Conservation (phyloP, 2,329 filamentous ascomycete species). For the Graphilbum sp. region DNA sequence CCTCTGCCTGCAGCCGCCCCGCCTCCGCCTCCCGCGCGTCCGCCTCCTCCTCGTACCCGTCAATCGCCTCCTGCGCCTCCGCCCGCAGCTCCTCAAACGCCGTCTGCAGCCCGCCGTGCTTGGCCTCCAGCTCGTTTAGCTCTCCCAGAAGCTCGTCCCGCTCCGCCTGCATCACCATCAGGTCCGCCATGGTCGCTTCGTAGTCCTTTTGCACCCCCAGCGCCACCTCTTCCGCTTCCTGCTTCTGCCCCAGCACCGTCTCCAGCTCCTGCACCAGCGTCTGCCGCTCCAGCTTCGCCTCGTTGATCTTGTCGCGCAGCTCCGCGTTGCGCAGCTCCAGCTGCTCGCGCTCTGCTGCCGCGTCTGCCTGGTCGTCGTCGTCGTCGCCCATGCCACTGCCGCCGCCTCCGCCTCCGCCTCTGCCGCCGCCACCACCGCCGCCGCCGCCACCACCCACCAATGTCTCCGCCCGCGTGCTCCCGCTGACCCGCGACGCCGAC, state of each 20-base stretch:
- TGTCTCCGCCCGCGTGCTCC: slow-evolving; percentile 43
- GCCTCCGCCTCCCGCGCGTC: slow-evolving; percentile 59
- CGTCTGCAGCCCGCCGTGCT: slow-evolving; percentile 25
- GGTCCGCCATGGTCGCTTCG: slow-evolving; percentile 53
- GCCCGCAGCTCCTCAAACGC: slow-evolving; percentile 44
- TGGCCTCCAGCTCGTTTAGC: slow-evolving; percentile 30
- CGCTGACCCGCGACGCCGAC: slow-evolving; percentile 59
- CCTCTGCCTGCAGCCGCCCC: slow-evolving; percentile 50
- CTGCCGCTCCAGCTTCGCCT: slow-evolving; percentile 77
- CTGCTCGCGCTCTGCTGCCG: slow-evolving; percentile 72
- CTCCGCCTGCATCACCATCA: slow-evolving; percentile 64
- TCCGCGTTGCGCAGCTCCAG: slow-evolving; percentile 72
- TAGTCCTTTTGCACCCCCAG: slow-evolving; percentile 64
- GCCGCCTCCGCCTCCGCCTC: background rate
- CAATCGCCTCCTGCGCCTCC: slow-evolving; percentile 51
- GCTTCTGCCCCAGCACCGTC: slow-evolving; percentile 46
- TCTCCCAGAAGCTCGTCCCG: slow-evolving; percentile 49
- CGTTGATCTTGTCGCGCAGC: slow-evolving; percentile 71
- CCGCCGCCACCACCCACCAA: slow-evolving; percentile 14
- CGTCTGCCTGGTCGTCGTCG: slow-evolving; percentile 31
- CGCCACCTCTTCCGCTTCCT: slow-evolving; percentile 39
- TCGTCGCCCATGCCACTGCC: slow-evolving; percentile 48
- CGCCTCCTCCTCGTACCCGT: slow-evolving; percentile 51
- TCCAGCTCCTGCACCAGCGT: slow-evolving; percentile 73
- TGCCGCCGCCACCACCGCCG: slow-evolving; percentile 45